Conservation (phyloP, 345 rosid species). For the Eucalyptus virginea region DNA sequence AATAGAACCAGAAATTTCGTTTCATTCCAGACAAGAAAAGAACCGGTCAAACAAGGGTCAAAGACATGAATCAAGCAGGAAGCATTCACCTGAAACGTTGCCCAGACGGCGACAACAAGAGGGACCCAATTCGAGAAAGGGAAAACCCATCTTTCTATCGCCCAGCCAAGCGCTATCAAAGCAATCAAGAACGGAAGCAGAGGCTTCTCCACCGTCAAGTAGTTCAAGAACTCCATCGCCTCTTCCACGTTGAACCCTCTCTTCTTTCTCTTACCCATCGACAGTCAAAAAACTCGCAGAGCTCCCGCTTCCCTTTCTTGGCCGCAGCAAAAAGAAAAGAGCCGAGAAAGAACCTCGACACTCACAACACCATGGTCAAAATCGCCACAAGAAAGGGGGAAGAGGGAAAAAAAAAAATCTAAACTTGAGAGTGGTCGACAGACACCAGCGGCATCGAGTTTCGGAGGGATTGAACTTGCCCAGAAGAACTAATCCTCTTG, state of each 20-base stretch:
- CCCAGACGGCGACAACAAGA: conserved; percentile 83
- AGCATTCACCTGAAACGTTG: conserved; percentile 59
- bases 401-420: background rate
- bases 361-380: background rate
- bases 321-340: background rate
- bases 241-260: conserved; percentile 24
- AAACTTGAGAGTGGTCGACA: background rate
- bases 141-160: conserved; percentile 81
- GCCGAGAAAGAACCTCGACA: background rate
- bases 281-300: background rate
- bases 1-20: background rate
- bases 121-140: conserved; percentile 91
- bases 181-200: conserved; percentile 47
- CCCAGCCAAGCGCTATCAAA: conserved; percentile 56
- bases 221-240: conserved; percentile 34
- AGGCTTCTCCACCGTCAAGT: conserved; percentile 53
- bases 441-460: background rate
- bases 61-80: background rate
- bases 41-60: background rate
- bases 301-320: background rate
- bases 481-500: background rate
- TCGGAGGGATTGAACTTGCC: background rate
- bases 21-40: background rate
- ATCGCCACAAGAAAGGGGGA: background rate
- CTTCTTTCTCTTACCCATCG: conserved; percentile 38